Evolutionary conservation across 2,329 filamentous ascomycete genomes (phyloP).

Genomic region (Rugonectria rugulosa): DNA sequence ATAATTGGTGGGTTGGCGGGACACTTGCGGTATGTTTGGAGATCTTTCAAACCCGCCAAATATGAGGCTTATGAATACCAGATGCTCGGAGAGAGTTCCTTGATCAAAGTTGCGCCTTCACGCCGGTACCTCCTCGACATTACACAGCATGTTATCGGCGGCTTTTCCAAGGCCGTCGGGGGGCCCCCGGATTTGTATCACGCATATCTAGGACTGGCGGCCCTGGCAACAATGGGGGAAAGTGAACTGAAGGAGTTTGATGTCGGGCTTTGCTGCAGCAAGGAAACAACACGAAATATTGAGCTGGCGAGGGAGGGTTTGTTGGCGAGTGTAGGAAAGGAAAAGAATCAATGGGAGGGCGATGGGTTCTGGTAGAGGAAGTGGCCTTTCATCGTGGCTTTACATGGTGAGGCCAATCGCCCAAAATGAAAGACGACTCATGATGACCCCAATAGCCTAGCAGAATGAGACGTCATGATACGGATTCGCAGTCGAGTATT

Average conservation of each 20-base stretch:
- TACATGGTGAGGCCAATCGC: too few species aligned
- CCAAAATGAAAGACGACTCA: constrained; percentile 1
- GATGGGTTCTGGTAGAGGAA: constrained; percentile 34
- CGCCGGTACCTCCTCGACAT: constrained; percentile 84
- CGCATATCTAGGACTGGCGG: constrained; percentile 85
- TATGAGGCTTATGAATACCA: constrained; percentile 39
- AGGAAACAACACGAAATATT: constrained; percentile 61
- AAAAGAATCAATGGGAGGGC: constrained; percentile 25
- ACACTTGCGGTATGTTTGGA: constrained; percentile 55
- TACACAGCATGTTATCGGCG: constrained; percentile 86
- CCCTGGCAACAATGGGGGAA: constrained; percentile 77
- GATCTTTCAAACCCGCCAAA: background rate
- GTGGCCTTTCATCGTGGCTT: too few species aligned
- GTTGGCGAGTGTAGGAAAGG: constrained; percentile 29
- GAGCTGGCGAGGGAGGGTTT: constrained; percentile 53
- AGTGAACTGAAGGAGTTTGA: constrained; percentile 75
- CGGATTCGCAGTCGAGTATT: background rate
- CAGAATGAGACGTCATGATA: background rate
- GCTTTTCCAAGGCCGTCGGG: constrained; percentile 77
- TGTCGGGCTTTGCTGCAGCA: constrained; percentile 77
- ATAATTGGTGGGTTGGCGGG: constrained; percentile 88
- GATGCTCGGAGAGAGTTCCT: constrained; percentile 63
- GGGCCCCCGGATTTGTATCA: constrained; percentile 83
- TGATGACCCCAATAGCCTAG: background rate
- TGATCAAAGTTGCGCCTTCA: constrained; percentile 67